phyloP scores from a whole-genome alignment of 352 stramenopile species.

The Pythium brachiatum region DNA sequence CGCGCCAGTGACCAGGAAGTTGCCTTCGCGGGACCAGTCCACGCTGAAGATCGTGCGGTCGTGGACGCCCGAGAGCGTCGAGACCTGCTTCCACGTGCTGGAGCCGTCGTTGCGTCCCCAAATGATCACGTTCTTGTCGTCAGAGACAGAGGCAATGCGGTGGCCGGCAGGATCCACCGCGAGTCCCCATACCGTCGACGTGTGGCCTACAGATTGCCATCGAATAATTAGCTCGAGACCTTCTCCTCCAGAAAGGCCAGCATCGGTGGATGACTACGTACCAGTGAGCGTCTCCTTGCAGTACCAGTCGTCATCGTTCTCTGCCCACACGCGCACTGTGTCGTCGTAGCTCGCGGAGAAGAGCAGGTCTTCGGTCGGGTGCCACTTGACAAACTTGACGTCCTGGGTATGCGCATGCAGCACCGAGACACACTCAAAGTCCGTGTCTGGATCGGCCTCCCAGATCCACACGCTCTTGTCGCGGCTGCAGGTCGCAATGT shows the following conservation, averaged over 20 bases:
- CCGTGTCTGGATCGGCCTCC: conserved; percentile 92
- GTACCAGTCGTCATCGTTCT: conserved; percentile 97
- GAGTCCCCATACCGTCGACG: conserved; percentile 94
- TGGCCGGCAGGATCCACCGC: conserved; percentile 73
- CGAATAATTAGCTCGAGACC: not conserved
- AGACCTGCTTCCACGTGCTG: conserved; percentile 82
- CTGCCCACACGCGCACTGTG: conserved; percentile 94
- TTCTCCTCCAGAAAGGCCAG: not conserved
- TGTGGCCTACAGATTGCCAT: conserved; percentile 50
- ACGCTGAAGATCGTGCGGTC: conserved; percentile 90
- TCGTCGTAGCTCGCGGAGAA: conserved; percentile 95
- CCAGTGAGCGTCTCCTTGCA: conserved; percentile 91
- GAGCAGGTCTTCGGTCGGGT: conserved; percentile 82
- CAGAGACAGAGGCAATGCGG: conserved; percentile 86
- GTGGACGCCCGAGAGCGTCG: conserved; percentile 84
- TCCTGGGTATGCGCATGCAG: conserved; percentile 96
- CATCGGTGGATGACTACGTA: conserved; percentile 2
- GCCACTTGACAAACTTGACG: conserved; percentile 95
- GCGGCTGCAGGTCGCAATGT: conserved; percentile 96
- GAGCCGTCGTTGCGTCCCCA: conserved; percentile 85
- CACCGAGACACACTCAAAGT: conserved; percentile 98
- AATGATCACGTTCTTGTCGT: conserved; percentile 92
- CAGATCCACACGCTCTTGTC: conserved; percentile 99
- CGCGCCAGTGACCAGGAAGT: conserved; percentile 87
- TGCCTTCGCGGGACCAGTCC: conserved; percentile 88